phyloP scores from a whole-genome alignment of 108 stramenopile genomes.

The Fragilariopsis cylindrus region DNA sequence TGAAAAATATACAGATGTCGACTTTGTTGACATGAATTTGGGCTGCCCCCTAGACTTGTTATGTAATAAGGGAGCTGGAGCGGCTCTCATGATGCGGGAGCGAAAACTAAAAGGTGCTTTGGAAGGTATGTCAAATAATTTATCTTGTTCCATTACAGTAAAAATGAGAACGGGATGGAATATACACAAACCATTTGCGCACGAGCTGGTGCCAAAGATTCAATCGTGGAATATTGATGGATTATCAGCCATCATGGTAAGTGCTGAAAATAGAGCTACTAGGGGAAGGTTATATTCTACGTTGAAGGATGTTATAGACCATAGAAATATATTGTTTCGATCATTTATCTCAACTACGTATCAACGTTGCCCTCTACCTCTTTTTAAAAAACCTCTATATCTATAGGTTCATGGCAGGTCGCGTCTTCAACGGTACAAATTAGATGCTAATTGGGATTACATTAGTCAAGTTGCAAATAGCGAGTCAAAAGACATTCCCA shows the following conservation, averaged over 20 bases:
- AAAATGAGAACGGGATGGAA: constrained; percentile 99
- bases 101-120: constrained; percentile 77
- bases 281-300: too few species aligned
- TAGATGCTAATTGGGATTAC: constrained; percentile 95
- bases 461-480: constrained; percentile 76
- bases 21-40: constrained; percentile 98
- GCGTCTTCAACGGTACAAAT: constrained; percentile 92
- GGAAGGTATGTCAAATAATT: constrained; percentile 64
- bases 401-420: constrained; percentile 91
- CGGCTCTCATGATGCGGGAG: constrained; percentile 84
- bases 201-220: constrained; percentile 78
- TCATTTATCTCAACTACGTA: neutral
- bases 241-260: constrained; percentile 74
- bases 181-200: constrained; percentile 88
- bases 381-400: neutral
- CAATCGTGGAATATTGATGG: constrained; percentile 74
- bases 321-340: neutral
- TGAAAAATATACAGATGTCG: constrained; percentile 68
- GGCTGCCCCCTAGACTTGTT: constrained; percentile 98
- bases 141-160: constrained; percentile 89
- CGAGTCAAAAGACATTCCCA: constrained; percentile 52
- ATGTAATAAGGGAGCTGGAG: constrained; percentile 92
- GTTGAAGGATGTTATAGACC: too few species aligned
- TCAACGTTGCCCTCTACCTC: neutral
- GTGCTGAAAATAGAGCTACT: constrained; percentile 18